Base-by-base conservation (phyloP, 371 early-diverging fungal genomes). In the Cokeromyces recurvatus region DNA sequence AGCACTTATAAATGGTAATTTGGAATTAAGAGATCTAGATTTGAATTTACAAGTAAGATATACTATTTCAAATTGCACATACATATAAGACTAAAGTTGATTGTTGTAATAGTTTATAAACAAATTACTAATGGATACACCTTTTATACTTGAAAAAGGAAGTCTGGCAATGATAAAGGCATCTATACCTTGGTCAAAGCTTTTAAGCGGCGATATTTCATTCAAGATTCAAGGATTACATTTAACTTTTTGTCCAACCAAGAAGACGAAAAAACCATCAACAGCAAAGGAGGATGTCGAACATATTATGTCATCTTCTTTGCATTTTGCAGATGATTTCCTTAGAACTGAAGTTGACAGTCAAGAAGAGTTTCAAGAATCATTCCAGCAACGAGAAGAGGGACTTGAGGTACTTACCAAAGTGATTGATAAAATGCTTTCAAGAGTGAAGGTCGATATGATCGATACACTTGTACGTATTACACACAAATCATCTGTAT, bases 301-400 rank as follows among this genome's bases (percentile, higher is more conserved):
- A 25, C 84, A 83, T 19, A 74, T 90, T 32, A 55, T 91, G 53
- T 83, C 90, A 0, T 87, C 90, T n/a, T 91, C 92, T 0, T 65
- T 91, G 12, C 88, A 86, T 55, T 85, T 94, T 48, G 94, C 94
- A 9, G 92, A 84, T 24, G 90, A 89, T 61, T 92, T 94, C 61
- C 50, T 92, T 38, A 74, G 82, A 20, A 78, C 80, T 22, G 87
- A 87, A 49, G 64, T 78, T 17, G 59, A 74, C 32, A 64, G 62
- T 15, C 77, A 78, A 19, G 78, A 83, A 42, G 76, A 73, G 27
- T 61, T 84, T 14, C 68, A 68, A 32, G 66, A 77, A 51, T 79
- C 82, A 6, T 68, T 84, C 10, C 70, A 77, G 34, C 73, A 80
- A 43, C 1, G 50, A 51, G 10, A 46, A 6, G 82, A 84, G 38